A percentile compares a stretch with the other conserved stretches of the same genome.
Conservation (phyloP, 495 filamentous ascomycete genomes). For the Daldinia bambusicola region DNA sequence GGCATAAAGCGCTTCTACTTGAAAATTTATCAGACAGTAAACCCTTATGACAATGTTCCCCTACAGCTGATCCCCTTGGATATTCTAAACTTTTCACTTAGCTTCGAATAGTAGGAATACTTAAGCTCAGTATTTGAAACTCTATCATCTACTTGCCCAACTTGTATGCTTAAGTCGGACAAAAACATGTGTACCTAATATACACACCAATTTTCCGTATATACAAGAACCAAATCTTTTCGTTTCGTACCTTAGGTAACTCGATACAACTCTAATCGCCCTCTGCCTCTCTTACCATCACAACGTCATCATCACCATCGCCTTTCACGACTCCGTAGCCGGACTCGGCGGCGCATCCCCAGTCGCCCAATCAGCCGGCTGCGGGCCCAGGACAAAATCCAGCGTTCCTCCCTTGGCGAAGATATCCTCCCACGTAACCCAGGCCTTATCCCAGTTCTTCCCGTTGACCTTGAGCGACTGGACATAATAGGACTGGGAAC, state of each 20-base stretch:
- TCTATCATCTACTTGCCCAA: background rate
- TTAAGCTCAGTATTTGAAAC: background rate
- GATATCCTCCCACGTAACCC: constrained; percentile 71
- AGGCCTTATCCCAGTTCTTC: constrained; percentile 63
- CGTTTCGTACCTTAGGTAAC: background rate
- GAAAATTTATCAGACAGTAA: too few species aligned
- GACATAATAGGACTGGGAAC: constrained; percentile 62
- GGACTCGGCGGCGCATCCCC: constrained; percentile 66
- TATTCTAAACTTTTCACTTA: background rate
- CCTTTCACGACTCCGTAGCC: constrained; percentile 41
- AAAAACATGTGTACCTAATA: background rate
- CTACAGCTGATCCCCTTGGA: too few species aligned
- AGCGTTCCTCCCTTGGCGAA: constrained; percentile 70
- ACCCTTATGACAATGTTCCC: too few species aligned
- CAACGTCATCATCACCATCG: background rate
- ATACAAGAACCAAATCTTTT: background rate
- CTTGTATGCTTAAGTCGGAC: background rate
- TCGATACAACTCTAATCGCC: background rate
- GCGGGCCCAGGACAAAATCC: constrained; percentile 68
- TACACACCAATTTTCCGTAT: background rate
- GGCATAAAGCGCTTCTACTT: too few species aligned
- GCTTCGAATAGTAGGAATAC: background rate
- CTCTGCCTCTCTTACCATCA: background rate
- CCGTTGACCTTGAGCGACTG: constrained; percentile 64
- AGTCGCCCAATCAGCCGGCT: constrained; percentile 65